These are phyloP conservation scores for Pinus taeda DNA, from an alignment of 75 land plant genomes.

Conservation along the genomic window DNA sequence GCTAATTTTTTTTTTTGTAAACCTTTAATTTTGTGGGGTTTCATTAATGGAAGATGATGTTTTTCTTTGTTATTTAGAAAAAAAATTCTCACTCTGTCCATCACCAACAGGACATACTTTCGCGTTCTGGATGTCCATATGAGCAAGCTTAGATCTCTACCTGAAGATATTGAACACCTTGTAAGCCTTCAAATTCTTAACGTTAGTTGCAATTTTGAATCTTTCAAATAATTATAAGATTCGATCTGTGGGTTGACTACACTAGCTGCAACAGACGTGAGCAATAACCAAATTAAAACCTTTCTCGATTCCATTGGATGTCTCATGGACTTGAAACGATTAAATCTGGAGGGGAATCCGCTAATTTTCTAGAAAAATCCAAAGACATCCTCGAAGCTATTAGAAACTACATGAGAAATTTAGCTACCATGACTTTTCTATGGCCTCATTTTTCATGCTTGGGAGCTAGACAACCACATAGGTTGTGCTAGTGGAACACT, in stretches of 20 bases:
- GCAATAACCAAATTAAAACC: neutral
- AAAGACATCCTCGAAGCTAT: conserved; percentile 51
- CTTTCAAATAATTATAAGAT: neutral
- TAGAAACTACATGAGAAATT: conserved; percentile 32
- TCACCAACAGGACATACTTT: too few species aligned
- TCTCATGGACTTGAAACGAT: conserved; percentile 46
- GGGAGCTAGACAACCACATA: too few species aligned
- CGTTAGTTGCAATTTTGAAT: neutral
- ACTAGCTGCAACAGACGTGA: neutral
- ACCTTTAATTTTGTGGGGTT: too few species aligned
- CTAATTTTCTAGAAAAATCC: conserved; percentile 44
- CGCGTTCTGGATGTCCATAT: too few species aligned
- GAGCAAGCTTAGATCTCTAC: conserved; percentile 23
- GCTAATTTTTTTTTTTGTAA: too few species aligned
- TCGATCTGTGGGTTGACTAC: neutral
- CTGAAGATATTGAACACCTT: conserved; percentile 22
- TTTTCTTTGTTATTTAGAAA: too few species aligned
- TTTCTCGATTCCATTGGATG: conserved; percentile 66
- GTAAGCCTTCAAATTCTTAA: neutral
- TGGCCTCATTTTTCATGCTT: too few species aligned
- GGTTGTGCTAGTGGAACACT: too few species aligned
- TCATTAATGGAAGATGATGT: too few species aligned
- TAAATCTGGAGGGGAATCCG: conserved; percentile 74
- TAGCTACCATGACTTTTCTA: too few species aligned
- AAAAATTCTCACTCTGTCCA: too few species aligned